Evolutionary conservation across 345 rosid genomes (phyloP).

Genomic region (Barbarea vulgaris): DNA sequence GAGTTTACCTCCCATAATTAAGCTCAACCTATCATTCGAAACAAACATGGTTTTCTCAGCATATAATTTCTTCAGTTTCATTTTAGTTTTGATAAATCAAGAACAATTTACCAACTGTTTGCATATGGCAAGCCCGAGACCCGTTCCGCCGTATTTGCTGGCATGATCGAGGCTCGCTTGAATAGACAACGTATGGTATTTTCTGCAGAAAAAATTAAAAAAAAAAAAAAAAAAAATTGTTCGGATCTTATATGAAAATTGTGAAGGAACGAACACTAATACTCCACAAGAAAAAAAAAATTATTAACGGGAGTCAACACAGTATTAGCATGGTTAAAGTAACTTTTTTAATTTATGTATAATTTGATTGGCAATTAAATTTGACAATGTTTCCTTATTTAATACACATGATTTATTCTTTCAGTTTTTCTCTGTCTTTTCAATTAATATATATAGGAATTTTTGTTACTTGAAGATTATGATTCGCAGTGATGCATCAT

Average conservation of each 20-base stretch:
- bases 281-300: too few relatives aligned
- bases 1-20: constrained; percentile 76
- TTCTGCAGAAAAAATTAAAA: constrained; percentile 56
- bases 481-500: not conserved
- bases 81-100: not conserved
- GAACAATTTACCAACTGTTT: constrained; percentile 58
- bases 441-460: too few relatives aligned
- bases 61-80: not conserved
- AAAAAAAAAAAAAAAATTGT: not conserved
- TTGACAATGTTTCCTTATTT: too few relatives aligned
- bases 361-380: not conserved
- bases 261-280: not conserved
- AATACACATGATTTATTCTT: too few relatives aligned
- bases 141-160: constrained; percentile 83
- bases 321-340: not conserved
- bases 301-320: not conserved
- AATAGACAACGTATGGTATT: constrained; percentile 66
- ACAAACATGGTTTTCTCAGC: not conserved
- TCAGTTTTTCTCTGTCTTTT: too few relatives aligned
- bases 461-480: not conserved
- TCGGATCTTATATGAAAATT: not conserved
- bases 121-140: constrained; percentile 85
- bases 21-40: constrained; percentile 56
- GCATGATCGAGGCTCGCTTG: constrained; percentile 77
- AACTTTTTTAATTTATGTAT: not conserved